Conservation (phyloP, 2,329 filamentous ascomycete genomes). For the Cryoendolithus antarcticus region DNA sequence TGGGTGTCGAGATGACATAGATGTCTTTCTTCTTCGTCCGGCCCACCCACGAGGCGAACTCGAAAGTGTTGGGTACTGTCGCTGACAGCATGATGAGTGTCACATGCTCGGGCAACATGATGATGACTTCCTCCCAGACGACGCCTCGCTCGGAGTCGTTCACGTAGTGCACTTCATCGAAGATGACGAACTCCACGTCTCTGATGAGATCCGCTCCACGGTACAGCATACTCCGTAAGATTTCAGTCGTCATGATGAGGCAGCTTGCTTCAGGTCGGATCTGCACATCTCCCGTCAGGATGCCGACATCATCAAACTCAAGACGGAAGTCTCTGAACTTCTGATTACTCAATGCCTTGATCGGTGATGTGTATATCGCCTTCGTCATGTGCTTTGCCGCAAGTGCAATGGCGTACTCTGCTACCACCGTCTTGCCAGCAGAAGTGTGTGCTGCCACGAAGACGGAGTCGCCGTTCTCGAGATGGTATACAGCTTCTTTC, state of each 20-base stretch:
- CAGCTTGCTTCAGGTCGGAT: constrained; percentile 96
- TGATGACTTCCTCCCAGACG: constrained; percentile 99
- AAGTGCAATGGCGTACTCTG: constrained; percentile 92
- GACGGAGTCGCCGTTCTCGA: constrained; percentile 91
- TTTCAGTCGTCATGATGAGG: constrained; percentile 98
- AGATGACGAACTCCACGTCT: constrained; percentile 97
- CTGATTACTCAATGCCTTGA: constrained; percentile 96
- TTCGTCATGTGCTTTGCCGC: constrained; percentile 99
- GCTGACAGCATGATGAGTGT: constrained; percentile 90
- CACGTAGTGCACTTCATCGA: constrained; percentile 97
- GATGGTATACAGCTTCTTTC: constrained; percentile 94
- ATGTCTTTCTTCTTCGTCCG: constrained; percentile 98
- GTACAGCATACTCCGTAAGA: constrained; percentile 95
- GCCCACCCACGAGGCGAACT: constrained; percentile 97
- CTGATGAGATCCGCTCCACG: constrained; percentile 88
- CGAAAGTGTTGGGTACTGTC: constrained; percentile 92
- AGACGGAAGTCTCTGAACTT: constrained; percentile 93
- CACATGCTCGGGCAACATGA: constrained; percentile 96
- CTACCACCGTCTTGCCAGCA: constrained; percentile 94
- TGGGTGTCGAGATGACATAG: constrained; percentile 95
- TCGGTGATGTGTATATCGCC: constrained; percentile 96
- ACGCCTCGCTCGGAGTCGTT: constrained; percentile 93
- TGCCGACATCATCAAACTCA: constrained; percentile 89
- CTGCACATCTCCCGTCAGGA: constrained; percentile 92
- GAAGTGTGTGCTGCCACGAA: constrained; percentile 97